phyloP scores from a whole-genome alignment of 805 yeast species.

The Tetrapisispora namnaoensis region DNA sequence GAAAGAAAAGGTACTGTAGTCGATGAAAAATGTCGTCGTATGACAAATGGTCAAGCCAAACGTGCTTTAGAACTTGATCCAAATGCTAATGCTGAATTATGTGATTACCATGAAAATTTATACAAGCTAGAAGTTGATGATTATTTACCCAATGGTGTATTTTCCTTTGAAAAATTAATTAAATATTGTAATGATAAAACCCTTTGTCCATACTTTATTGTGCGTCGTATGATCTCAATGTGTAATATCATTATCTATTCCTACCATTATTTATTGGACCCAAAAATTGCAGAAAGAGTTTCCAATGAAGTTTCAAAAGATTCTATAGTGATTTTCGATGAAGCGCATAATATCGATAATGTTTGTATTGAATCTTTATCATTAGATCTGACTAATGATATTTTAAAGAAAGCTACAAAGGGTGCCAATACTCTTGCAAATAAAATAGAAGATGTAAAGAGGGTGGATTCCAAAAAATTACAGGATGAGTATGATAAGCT shows the following conservation, averaged over 20 bases:
- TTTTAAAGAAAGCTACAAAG: constrained; percentile 71
- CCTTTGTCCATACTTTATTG: constrained; percentile 94
- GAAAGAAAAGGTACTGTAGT: constrained; percentile 88
- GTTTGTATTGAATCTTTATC: constrained; percentile 95
- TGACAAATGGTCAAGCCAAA: constrained; percentile 86
- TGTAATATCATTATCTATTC: constrained; percentile 94
- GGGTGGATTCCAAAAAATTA: constrained; percentile 69
- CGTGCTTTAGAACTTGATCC: constrained; percentile 52
- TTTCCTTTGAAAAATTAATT: constrained; percentile 77
- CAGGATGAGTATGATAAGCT: constrained; percentile 86
- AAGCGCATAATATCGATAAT: constrained; percentile 97
- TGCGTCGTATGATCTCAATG: constrained; percentile 91
- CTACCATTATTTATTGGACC: constrained; percentile 91
- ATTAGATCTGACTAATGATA: constrained; percentile 84
- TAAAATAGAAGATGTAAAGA: constrained; percentile 77
- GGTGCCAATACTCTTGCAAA: constrained; percentile 75
- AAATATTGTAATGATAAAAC: constrained; percentile 68
- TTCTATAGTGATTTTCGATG: constrained; percentile 91
- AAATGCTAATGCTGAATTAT: constrained; percentile 48
- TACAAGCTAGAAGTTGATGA: constrained; percentile 81
- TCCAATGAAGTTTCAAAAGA: constrained; percentile 87
- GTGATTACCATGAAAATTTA: constrained; percentile 86
- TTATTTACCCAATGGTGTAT: constrained; percentile 85
- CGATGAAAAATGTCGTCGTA: constrained; percentile 90
- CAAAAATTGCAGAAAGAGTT: constrained; percentile 93